Conservation (phyloP, 345 rosid species). For the Lagerstroemia speciosa region DNA sequence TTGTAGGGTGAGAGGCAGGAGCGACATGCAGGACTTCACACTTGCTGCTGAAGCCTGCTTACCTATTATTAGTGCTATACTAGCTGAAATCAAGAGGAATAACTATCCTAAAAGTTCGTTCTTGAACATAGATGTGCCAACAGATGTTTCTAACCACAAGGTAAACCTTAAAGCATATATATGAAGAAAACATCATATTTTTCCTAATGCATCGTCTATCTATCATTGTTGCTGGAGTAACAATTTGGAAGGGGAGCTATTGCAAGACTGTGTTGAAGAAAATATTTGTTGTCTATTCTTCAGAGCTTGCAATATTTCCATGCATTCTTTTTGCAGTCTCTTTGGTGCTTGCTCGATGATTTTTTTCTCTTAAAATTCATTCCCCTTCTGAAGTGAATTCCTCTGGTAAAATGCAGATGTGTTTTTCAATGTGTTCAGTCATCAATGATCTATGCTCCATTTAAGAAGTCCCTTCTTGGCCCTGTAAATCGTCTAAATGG, state of each 20-base stretch:
- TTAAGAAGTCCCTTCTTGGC: neutral
- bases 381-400: neutral
- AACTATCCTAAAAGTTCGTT: slow-evolving; percentile 54
- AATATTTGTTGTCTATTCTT: neutral
- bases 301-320: neutral
- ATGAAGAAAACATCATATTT: neutral
- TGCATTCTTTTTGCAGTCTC: neutral
- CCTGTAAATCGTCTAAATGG: neutral
- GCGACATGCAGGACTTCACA: slow-evolving; percentile 42
- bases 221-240: neutral
- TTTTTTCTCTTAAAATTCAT: neutral
- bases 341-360: neutral
- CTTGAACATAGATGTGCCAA: slow-evolving; percentile 73
- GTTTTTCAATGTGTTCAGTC: neutral
- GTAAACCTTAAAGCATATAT: slow-evolving; percentile 20
- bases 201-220: neutral
- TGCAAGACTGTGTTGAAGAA: neutral
- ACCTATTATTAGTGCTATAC: slow-evolving; percentile 50
- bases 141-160: slow-evolving; percentile 68
- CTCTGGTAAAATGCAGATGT: neutral
- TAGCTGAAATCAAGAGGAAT: slow-evolving; percentile 47
- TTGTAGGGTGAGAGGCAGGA: slow-evolving; percentile 57
- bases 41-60: slow-evolving; percentile 83
- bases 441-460: neutral
- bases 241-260: neutral